These are phyloP conservation scores for Camelina neglecta DNA, from an alignment of 345 rosid genomes.

Conservation along the genomic window DNA sequence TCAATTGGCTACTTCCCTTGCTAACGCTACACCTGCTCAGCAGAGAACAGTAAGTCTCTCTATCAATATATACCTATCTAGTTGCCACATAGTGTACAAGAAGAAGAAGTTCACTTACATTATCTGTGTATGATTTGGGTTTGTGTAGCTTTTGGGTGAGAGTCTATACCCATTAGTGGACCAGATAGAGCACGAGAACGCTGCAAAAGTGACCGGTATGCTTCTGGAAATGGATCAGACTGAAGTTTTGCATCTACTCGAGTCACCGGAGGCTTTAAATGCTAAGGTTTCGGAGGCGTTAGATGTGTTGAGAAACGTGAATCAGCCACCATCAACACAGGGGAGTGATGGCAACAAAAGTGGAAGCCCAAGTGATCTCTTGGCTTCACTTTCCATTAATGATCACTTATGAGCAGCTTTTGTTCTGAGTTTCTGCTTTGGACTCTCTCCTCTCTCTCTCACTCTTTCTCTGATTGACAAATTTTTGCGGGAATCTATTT, in stretches of 20 bases:
- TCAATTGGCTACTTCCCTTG: constrained; percentile 74
- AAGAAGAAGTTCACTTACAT: not conserved
- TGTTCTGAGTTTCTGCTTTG: not conserved
- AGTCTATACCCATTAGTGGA: constrained; percentile 75
- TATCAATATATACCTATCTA: not conserved
- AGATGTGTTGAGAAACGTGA: constrained; percentile 70
- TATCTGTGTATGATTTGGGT: not conserved
- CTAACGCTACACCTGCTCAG: constrained; percentile 66
- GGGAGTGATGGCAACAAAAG: constrained; percentile 42
- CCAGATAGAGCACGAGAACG: constrained; percentile 68
- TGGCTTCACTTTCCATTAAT: constrained; percentile 64
- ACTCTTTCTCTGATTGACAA: constrained; percentile 39
- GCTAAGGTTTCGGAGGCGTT: constrained; percentile 76
- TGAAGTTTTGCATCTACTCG: constrained; percentile 72
- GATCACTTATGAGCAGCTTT: constrained; percentile 46
- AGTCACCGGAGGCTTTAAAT: constrained; percentile 79
- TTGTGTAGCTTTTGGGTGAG: constrained; percentile 68
- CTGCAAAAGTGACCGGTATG: constrained; percentile 87
- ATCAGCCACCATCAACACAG: constrained; percentile 50
- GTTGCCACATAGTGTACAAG: not conserved
- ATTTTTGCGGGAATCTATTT: constrained; percentile 40
- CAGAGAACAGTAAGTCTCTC: constrained; percentile 69
- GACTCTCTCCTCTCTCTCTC: not conserved
- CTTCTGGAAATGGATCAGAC: constrained; percentile 86
- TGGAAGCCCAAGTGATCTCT: constrained; percentile 56